Base-by-base conservation (phyloP, 805 yeast species). In the Cyberlindnera euphorbiae region DNA sequence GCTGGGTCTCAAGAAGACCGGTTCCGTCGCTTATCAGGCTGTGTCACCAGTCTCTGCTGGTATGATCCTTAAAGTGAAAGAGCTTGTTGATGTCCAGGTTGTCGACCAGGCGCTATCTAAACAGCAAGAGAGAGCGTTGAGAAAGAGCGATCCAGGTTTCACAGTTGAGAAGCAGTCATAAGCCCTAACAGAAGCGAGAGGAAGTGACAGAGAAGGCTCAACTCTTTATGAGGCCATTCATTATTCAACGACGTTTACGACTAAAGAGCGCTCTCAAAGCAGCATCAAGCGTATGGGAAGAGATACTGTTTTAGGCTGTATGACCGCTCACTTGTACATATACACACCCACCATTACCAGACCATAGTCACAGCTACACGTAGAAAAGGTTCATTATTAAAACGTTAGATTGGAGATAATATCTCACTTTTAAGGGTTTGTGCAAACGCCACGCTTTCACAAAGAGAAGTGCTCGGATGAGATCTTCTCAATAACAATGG, bases 1-100 rank as follows among this genome's bases (percentile, higher is more conserved):
- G 7, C 66, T 90, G 42, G 97, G 97, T 0, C 73, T 90, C 35
- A 73, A 69, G 36, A 77, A 71, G 50, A 77, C 93, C 50, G 85
- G 89, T 35, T 79, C 79, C 26, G 73, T 80, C 2, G 79, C 77
- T 3, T 89, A 82, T 61, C 89, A 79, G 52, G 62, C 64, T 31
- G 86, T 84, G 4, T 70, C 82, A 10, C 88, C 94, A 12, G 75
- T 81, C 23, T 74, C 81, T 41, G 96, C 97, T 4, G 96, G 95
- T 59, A 79, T 80, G 67, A 71, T 90, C 38, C 76, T 86, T 22
- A 67, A 72, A 41, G 85, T 90, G 30, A 90, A 90, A 60, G 97
- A 90, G 59, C 67, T 90, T 38, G 89, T 90, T 8, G 75, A 74
- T 32, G 93, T 90, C 19, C 90, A 87, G 49, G 64, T 87, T 25